Conservation (phyloP, 139 green algal genomes). For the Coelastrella sp. region DNA sequence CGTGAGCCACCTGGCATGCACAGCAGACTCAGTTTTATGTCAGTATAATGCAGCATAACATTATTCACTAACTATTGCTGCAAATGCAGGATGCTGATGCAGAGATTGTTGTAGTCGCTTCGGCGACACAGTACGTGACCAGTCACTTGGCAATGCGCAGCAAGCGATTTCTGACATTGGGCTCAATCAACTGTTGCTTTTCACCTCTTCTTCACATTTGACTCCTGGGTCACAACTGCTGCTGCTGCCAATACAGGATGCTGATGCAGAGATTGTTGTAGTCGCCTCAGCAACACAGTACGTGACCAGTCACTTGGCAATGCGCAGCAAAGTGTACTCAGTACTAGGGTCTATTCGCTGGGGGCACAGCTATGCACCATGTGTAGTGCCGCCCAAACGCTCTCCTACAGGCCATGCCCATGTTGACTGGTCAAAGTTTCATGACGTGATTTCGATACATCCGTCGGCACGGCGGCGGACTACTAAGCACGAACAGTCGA, state of each 20-base stretch:
- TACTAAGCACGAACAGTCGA: not conserved
- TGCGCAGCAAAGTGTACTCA: constrained; percentile 39
- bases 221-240: no score
- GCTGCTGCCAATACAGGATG: constrained; percentile 54
- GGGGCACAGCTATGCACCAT: constrained; percentile 34
- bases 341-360: constrained; percentile 37
- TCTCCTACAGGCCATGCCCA: constrained; percentile 36
- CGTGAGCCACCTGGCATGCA: constrained; percentile 28
- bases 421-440: constrained; percentile 26
- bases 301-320: constrained; percentile 27
- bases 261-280: constrained; percentile 71
- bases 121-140: constrained; percentile 18
- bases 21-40: not conserved
- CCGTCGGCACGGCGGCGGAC: not conserved
- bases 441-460: not conserved
- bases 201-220: no score
- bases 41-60: not conserved
- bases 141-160: constrained; percentile 27
- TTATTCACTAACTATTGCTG: no score
- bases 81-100: constrained; percentile 68
- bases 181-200: no score
- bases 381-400: constrained; percentile 18
- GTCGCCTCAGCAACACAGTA: constrained; percentile 52
- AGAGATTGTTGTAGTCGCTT: constrained; percentile 70
- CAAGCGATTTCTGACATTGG: not conserved